Base-by-base conservation (phyloP, 1,284 basidiomycete genomes). In the Puccinia brachypodii region DNA sequence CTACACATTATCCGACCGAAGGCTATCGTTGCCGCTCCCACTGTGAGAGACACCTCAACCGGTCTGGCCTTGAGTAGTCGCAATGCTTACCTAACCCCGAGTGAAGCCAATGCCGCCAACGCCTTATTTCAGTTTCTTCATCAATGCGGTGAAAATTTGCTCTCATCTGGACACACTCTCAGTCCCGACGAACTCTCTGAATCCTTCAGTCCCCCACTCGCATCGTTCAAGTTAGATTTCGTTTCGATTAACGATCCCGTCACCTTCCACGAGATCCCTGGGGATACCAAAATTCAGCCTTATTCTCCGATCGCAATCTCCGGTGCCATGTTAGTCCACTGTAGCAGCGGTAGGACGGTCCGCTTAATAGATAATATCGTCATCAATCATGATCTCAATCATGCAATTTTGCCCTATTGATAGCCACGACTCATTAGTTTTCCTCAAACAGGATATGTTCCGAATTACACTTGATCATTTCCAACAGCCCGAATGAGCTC, bases 51-150 rank as follows among this genome's bases (percentile, higher is more conserved):
- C 87, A 88, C 80, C 82, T 87, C 0, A 90, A 91, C 71, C 88
- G 90, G 0, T 87, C 90, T 99, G 25, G 96, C 96, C 0, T 90
- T 98, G 25, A 96, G 94, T 36, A 97, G 95, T 25, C 90, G 97
- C 3, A 99, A 99, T 86, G 90, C 90, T 7, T 97, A 98, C 86
- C 90, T 99, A 33, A 89, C 91, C 0, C 83, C 87, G 0, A 85
- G 88, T 25, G 95, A 95, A 83, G 89, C 91, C 0, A 85, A 87
- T 42, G 25, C 22, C 25, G 47, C 53, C 14, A 73, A 62, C 9
- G 33, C 42, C 28, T 42, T 80, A 9, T 80, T 73, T 28, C 13
- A 28, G 14, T 66, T 38, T 22, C 50, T 79, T 42, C n/a, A 22
- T 38, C n/a, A 72, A 40, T 42, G 4, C 19, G 50, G 47, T 33